These are phyloP conservation scores for Carex scoparia DNA, from an alignment of 176 grass and related monocot genomes.

Conservation along the genomic window DNA sequence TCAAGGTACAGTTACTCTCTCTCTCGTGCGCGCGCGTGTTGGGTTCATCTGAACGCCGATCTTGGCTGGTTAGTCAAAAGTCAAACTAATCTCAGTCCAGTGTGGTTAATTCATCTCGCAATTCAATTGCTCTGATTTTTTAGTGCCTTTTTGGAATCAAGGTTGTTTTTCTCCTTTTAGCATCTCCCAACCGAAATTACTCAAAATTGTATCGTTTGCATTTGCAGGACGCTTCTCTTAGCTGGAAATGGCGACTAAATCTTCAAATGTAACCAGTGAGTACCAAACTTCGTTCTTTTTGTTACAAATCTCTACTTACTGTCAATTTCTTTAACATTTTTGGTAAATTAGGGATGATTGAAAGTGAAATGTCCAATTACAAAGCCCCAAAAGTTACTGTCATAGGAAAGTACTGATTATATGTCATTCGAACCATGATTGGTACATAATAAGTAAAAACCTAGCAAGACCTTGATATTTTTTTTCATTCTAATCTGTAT, in stretches of 20 bases:
- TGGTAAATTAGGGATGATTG: background rate
- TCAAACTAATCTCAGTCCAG: no score
- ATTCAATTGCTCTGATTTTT: no score
- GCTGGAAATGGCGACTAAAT: constrained; percentile 3
- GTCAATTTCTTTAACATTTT: background rate
- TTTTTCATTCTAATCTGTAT: background rate
- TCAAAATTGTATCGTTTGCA: background rate
- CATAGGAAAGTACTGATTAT: background rate
- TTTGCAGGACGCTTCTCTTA: background rate
- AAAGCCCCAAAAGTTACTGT: background rate
- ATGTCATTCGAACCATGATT: no score
- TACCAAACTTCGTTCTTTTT: background rate
- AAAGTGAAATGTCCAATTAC: background rate
- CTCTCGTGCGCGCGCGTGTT: no score
- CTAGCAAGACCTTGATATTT: no score
- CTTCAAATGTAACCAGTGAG: background rate
- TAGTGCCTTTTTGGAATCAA: no score
- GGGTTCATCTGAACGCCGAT: no score
- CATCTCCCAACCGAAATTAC: background rate
- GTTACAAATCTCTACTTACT: background rate
- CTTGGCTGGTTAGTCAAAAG: no score
- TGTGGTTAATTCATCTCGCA: no score
- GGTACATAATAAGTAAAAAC: no score
- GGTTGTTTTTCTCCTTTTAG: no score
- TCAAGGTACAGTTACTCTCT: no score